Base-by-base conservation (phyloP, 1,284 basidiomycete genomes). In the Cutaneotrichosporon mucoides region DNA sequence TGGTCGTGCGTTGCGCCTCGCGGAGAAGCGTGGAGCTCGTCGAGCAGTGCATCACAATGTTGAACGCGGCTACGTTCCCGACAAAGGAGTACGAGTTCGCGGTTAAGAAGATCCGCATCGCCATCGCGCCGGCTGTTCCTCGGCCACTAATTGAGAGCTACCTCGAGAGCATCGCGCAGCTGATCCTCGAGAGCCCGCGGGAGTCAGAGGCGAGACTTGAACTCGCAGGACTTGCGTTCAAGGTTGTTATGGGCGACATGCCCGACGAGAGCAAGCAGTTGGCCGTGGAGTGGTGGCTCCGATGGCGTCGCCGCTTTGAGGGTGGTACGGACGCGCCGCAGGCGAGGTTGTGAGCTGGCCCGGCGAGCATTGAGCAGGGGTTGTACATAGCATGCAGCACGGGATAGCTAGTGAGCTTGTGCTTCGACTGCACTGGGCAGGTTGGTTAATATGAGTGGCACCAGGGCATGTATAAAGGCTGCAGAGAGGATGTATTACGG, bases 261-360 rank as follows among this genome's bases (percentile, higher is more conserved):
- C 60, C 66, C 3, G 73, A 75, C 56, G 63, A 64, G 46, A 57
- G 53, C 34, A 70, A 68, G 60, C 49, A 62, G 41, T 33, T 55
- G 15, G 73, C 69, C 2, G 66, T 72, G 11, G 68, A 68, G 9
- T 75, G 73, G 73, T 75, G 73, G 73, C 50, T 67, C 11, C 55
- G 53, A 15, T 67, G 67, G 63, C 63, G 61, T n/a, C 37, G 61
- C 38, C 55, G 45, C 12, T 60, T 66, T 33, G 57, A 64, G 45
- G 48, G 37, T 11, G 40, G 43, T 24, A 51, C 53, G 43, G 59
- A 56, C 13, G 37, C 42, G 38, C 35, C 45, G 5, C 36, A 24
- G 40, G 59, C 59, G 16, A 16, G 54, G 38, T 51, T 58, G 45
- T 60, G 46, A 34, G 5, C 24, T 24, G 24, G 24, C 24, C 24